Evolutionary conservation across 129 eudicot genomes (phyloP).

Genomic region (Smallanthus sonchifolius): DNA sequence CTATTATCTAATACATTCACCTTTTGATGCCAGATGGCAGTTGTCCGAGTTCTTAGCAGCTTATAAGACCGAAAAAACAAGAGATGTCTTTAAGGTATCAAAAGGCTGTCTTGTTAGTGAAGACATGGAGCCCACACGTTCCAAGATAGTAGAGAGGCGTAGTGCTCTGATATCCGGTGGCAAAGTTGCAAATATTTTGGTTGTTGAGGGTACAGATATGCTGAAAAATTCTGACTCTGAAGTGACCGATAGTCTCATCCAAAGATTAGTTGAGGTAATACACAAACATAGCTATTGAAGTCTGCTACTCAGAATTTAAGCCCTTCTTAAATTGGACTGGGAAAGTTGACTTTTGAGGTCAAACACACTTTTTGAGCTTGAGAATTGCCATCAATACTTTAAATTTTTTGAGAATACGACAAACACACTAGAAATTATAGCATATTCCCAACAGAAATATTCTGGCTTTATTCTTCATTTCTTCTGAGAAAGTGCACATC

Average conservation of each 20-base stretch:
- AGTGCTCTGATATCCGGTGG: slow-evolving; percentile 54
- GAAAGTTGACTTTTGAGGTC: slow-evolving; percentile 16
- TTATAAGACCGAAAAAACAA: slow-evolving; percentile 26
- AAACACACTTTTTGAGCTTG: background rate
- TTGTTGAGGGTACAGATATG: slow-evolving; percentile 34
- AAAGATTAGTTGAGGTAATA: slow-evolving; percentile 45
- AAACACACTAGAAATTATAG: background rate
- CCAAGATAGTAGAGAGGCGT: slow-evolving; percentile 42
- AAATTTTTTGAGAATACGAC: background rate
- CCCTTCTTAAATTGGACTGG: slow-evolving; percentile 2
- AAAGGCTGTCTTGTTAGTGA: slow-evolving; percentile 30
- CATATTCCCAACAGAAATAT: background rate
- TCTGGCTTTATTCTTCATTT: slow-evolving; percentile 6
- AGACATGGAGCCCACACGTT: slow-evolving; percentile 29
- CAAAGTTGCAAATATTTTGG: slow-evolving; percentile 58
- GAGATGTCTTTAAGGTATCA: slow-evolving; percentile 35
- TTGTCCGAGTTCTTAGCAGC: slow-evolving; percentile 38
- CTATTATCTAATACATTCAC: background rate
- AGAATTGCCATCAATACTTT: background rate
- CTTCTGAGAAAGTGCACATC: background rate
- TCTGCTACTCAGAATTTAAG: slow-evolving; percentile 7
- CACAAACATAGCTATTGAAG: slow-evolving; percentile 9
- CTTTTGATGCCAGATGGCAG: slow-evolving; percentile 39
- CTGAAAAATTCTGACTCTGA: slow-evolving; percentile 21
- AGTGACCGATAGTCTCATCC: slow-evolving; percentile 33